Evolutionary conservation across 768 basidiomycete genomes (phyloP).

Genomic region (Termitomyces sp.): DNA sequence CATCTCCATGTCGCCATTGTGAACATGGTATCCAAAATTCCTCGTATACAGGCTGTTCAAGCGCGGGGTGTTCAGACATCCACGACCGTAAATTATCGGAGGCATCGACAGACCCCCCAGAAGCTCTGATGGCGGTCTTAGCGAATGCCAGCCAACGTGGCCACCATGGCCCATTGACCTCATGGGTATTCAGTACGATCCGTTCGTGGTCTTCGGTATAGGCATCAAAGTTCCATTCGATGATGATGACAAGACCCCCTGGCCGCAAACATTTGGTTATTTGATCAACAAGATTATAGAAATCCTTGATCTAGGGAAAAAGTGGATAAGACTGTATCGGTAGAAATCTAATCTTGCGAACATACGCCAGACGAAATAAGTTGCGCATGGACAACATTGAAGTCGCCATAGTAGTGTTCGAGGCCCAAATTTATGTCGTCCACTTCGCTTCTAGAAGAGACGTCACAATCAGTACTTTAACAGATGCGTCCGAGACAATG

Average conservation of each 20-base stretch:
- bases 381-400: conserved; percentile 63
- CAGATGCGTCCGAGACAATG: background rate
- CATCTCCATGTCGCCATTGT: conserved; percentile 40
- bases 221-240: conserved; percentile 67
- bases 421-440: conserved; percentile 83
- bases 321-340: conserved; percentile 10
- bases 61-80: conserved; percentile 46
- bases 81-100: conserved; percentile 50
- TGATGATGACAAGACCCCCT: conserved; percentile 58
- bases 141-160: conserved; percentile 57
- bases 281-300: conserved; percentile 56
- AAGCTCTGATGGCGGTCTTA: conserved; percentile 44
- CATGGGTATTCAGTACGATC: conserved; percentile 35
- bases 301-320: conserved; percentile 53
- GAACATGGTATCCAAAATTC: conserved; percentile 63
- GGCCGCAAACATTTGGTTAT: conserved; percentile 64
- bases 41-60: conserved; percentile 52
- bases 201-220: conserved; percentile 47
- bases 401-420: conserved; percentile 79
- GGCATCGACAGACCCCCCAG: conserved; percentile 62
- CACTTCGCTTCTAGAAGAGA: conserved; percentile 59
- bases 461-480: conserved; percentile 4
- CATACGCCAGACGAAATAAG: conserved; percentile 71
- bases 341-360: conserved; percentile 10
- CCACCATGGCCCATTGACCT: conserved; percentile 49